These are phyloP conservation scores for Lindgomyces ingoldianus DNA, from an alignment of 495 filamentous ascomycete genomes.

Conservation along the genomic window DNA sequence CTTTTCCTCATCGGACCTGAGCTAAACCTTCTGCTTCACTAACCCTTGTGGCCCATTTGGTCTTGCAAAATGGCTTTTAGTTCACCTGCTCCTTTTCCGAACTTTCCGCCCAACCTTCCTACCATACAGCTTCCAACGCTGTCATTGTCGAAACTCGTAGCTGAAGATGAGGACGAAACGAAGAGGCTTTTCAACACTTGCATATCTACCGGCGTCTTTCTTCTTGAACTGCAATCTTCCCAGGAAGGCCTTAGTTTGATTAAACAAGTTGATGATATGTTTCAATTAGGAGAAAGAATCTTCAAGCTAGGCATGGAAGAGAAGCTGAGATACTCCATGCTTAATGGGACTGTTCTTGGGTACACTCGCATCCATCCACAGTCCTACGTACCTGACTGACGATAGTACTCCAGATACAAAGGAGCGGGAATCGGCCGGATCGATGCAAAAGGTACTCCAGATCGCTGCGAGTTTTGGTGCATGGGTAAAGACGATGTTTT, in stretches of 20 bases:
- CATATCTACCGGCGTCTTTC: neutral
- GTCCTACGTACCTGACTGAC: neutral
- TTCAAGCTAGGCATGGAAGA: neutral
- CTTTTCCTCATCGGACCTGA: neutral
- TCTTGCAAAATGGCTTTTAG: neutral
- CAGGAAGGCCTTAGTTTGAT: neutral
- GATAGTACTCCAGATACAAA: neutral
- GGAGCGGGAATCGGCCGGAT: neutral
- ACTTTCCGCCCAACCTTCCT: neutral
- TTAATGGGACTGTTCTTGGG: neutral
- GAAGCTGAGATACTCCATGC: neutral
- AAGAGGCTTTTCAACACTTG: neutral
- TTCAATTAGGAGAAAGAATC: neutral
- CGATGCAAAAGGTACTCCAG: constrained; percentile 29
- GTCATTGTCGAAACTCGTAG: neutral
- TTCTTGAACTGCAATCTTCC: neutral
- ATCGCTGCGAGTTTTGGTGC: constrained; percentile 42
- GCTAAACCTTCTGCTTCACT: neutral
- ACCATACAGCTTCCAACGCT: neutral
- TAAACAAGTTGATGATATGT: neutral
- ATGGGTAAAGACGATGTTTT: constrained; percentile 42
- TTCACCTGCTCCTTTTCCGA: neutral
- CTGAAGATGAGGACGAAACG: neutral
- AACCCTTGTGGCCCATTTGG: neutral
- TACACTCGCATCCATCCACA: neutral